Evolutionary conservation across 2,329 filamentous ascomycete genomes (phyloP), one percentile per base, ranked within the genome.

Genomic region (Beauveria asiatica): DNA sequence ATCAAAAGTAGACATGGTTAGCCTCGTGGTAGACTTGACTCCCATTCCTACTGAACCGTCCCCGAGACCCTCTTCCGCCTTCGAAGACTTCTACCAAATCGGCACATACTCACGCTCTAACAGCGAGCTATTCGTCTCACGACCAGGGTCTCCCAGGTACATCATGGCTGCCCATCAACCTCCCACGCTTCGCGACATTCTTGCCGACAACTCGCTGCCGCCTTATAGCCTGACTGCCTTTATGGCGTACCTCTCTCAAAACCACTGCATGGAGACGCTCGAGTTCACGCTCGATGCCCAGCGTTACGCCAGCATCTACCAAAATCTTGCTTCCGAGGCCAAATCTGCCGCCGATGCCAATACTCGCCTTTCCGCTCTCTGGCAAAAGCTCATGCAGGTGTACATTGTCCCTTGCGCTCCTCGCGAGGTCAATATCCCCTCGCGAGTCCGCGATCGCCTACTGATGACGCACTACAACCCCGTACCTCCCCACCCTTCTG

Each of bases 271-370:
- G 65, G 94, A 99, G 74, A 97, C 92, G 1, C 80, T 99, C 44
- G 94, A 97, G 71, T 99, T 99, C 73, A 96, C 92, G 45, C 88
- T 97, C 80, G 94, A 97, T 72, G 89, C 93, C 23, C 89, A 92
- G 61, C 84, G 91, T 62, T 99, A 97, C 71, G 83, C 85, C 57
- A 76, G 83, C 61, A 83, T 83, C 59, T 77, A 83, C 66, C 69
- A 73, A 25, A 75, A 82, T 61, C 71, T 78, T 42, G 68, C 74
- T 19, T 65, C 68, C 49, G 75, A 77, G 62, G 61, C 66, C 9
- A 72, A 67, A 61, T 78, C 69, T 69, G 73, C 67, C 0, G 68
- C 69, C 9, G 75, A 80, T 21, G 77, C 74, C 51, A 79, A 77
- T 45, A 83, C 87, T 54, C 89, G 92, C 64, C 80, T 96, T 42